Percentiles rank a stretch among this genome's conserved stretches.
Evolutionary conservation across 208 protist species (phyloP).

Genomic region (Leptomonas pyrrhocoris): DNA sequence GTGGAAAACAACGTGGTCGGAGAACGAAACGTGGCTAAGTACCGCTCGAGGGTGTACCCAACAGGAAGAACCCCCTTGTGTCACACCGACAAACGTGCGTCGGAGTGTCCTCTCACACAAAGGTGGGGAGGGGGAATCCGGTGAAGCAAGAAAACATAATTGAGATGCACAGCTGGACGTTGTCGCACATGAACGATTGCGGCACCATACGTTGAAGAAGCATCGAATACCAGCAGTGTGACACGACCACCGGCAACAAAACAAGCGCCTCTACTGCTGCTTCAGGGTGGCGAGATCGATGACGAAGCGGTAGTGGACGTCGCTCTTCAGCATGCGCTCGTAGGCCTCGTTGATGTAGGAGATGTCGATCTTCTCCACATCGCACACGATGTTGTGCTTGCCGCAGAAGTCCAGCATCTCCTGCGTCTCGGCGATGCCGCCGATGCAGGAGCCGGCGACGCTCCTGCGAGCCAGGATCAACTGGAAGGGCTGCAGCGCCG

Average conservation of each 20-base stretch:
- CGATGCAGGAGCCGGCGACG: slow-evolving; percentile 66
- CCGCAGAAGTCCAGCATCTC: slow-evolving; percentile 89
- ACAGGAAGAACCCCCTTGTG: no score
- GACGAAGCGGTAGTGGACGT: slow-evolving; percentile 80
- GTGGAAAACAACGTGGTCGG: no score
- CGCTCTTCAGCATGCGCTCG: slow-evolving; percentile 66
- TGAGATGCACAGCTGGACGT: no score
- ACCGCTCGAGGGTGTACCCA: no score
- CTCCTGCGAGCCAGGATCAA: slow-evolving; percentile 32
- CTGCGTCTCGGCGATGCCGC: slow-evolving; percentile 71
- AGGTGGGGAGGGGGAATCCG: no score
- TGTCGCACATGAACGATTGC: no score
- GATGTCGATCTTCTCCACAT: slow-evolving; percentile 70
- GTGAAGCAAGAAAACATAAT: no score
- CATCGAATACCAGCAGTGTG: no score
- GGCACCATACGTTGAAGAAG: no score
- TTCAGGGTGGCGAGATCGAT: slow-evolving; percentile 68
- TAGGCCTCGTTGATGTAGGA: slow-evolving; percentile 76
- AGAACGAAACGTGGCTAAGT: no score
- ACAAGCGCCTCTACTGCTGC: slow-evolving; percentile 19
- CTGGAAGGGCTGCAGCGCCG: slow-evolving; percentile 1
- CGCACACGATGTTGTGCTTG: slow-evolving; percentile 67
- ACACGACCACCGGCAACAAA: not conserved
- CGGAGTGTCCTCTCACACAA: no score
- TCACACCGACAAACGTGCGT: no score